Evolutionary conservation across 768 basidiomycete species (phyloP), one percentile per base, ranked within the genome.

Genomic region (Russula virescens): DNA sequence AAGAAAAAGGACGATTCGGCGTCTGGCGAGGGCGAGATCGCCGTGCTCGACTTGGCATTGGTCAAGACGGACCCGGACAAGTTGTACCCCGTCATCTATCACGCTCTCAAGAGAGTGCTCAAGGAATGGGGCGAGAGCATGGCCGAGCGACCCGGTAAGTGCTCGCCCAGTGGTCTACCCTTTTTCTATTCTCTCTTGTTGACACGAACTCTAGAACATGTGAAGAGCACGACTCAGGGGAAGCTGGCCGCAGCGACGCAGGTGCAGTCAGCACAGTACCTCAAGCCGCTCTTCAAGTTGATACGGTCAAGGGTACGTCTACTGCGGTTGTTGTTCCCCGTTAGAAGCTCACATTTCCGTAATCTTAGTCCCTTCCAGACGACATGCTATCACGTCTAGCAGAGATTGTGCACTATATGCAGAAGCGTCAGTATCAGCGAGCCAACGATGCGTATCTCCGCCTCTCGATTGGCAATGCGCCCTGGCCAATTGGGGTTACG

Each of bases 401-500:
- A 16, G 95, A 99, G 74, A 95, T 99, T 57, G 90, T 98, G 8
- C 90, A 98, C 71, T 77, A 94, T 75, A 96, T 97, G 94, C 97
- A 99, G 73, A 88, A 84, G 66, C 87, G 97, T 31, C 86, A 95
- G 73, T 99, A 99, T 69, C 94, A 98, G 73, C 83, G 80, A 58
- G 96, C 97, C 3, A 99, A 98, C 69, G 97, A 99, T 72, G 88
- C 95, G 0, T 99, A 99, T 73, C 84, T 99, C 25, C 89, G 97
- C 8, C 78, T 99, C 43, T 94, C 92, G 6, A 99, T 99, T 66
- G 97, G 97, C 38, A 99, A 97, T 69, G 96, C 97, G 0, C 95
- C 97, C 3, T 99, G 97, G 97, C 97, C 97, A 1, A 99, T 99
- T 70, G 97, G 97, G 47, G 97, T 99, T 10, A 99, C 97, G 64